Evolutionary conservation across 1,139 yeast genomes (phyloP), one percentile per base, ranked within the genome.

Genomic region (Ogataea hybrid): DNA sequence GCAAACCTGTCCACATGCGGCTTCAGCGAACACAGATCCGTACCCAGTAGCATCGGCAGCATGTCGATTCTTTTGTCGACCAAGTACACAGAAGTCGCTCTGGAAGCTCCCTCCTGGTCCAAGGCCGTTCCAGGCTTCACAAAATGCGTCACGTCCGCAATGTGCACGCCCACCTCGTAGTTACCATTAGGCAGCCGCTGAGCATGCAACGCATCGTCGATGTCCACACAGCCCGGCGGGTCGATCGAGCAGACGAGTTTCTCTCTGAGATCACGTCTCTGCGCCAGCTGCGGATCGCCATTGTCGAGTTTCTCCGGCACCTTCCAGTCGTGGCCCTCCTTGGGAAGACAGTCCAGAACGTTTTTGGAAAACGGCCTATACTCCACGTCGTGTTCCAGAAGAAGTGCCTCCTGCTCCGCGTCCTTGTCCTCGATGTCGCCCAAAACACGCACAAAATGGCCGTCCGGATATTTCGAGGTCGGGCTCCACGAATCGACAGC

Each of bases 31-130:
- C 99, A 94, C 57, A 94, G 70, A 63, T 94, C 94, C 2, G 98
- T 94, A 62, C 98, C 98, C 47, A 94, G 72, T 40, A 94, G 69
- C 83, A 86, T 83, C 3, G 99, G 99, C 54, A 94, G 73, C 99
- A 94, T 94, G 73, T 94, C 99, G 54, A 94, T 94, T 74, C 99
- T 86, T 65, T 94, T 92, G 62, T 94, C 98, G n/a, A 94, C 98
- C 48, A 94, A 73, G 64, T 94, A 94, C 3, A 92, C 97, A 5
- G 98, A 90, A 0, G 98, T 94, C 60, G 97, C 97, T 65, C 99
- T 79, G 2, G 95, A 75, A 1, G 97, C 96, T 65, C 97, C 99
- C 67, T 94, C 99, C 37, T 79, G 84, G 62, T 94, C 98, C 47
- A 94, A 71, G 0, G 98, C 82, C 4, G 97, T 89, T 51, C 83